A percentile compares a stretch with the other conserved stretches of the same genome.
Evolutionary conservation across 1,284 basidiomycete genomes (phyloP).

Genomic region (Tilletiaria anomala): DNA sequence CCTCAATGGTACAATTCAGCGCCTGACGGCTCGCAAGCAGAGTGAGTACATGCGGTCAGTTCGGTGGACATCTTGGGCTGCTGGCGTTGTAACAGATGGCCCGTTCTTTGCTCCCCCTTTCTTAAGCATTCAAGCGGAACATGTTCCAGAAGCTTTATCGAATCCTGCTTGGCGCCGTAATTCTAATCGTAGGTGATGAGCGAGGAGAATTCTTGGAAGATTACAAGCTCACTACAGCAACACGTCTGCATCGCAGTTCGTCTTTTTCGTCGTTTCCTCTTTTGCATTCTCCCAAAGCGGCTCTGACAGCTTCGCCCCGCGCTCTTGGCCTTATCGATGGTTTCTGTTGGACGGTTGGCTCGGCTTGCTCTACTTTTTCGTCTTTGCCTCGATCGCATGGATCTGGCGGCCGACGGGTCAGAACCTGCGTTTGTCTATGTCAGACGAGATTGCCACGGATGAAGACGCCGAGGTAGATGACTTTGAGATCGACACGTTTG

Average conservation of each 20-base stretch:
- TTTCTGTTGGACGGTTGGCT: constrained; percentile 94
- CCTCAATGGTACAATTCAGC: constrained; percentile 28
- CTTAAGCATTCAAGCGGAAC: constrained; percentile 17
- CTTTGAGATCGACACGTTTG: constrained; percentile 58
- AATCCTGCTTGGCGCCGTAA: constrained; percentile 68
- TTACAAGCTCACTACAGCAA: too few species aligned
- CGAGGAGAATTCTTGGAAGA: too few species aligned
- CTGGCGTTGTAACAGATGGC: too few species aligned
- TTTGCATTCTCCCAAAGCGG: constrained; percentile 81
- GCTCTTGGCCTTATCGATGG: constrained; percentile 88
- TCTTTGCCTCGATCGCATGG: constrained; percentile 69
- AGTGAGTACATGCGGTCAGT: constrained; percentile 5
- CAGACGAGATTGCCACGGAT: constrained; percentile 51
- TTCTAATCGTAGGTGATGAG: too few species aligned
- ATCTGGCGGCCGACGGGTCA: constrained; percentile 85
- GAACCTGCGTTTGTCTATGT: constrained; percentile 55
- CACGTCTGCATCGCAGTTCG: constrained; percentile 1
- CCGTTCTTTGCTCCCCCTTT: neutral
- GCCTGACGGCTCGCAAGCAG: constrained; percentile 30
- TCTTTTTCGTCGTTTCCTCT: constrained; percentile 81
- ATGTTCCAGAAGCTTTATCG: constrained; percentile 55
- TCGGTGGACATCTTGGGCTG: too few species aligned
- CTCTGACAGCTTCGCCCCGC: constrained; percentile 81
- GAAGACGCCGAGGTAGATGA: constrained; percentile 66
- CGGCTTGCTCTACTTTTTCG: constrained; percentile 48